Evolutionary conservation across 495 filamentous ascomycete genomes (phyloP).

Genomic region (Venustampulla echinocandica): DNA sequence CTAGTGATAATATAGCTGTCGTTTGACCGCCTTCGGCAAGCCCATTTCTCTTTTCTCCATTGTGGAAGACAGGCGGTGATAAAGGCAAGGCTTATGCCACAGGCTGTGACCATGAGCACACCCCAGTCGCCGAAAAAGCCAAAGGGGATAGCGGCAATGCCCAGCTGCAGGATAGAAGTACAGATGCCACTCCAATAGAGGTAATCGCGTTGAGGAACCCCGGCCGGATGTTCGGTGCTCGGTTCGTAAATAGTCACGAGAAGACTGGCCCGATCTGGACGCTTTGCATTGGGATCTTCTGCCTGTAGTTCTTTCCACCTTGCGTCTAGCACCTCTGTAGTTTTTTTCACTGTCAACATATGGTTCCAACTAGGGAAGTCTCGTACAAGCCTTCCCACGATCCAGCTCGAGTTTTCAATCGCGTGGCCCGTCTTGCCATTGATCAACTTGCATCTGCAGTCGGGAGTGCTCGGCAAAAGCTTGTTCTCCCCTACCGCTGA

Average conservation of each 20-base stretch:
- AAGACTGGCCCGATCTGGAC: not conserved
- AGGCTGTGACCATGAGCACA: constrained; percentile 33
- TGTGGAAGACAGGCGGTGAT: constrained; percentile 31
- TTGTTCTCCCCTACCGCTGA: no score
- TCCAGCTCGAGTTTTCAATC: no score
- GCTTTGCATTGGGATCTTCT: not conserved
- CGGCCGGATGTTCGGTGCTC: constrained; percentile 1
- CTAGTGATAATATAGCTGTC: constrained; percentile 31
- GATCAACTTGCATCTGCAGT: no score
- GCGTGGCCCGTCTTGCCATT: no score
- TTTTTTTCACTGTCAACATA: no score
- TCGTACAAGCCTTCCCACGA: no score
- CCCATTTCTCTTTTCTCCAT: constrained; percentile 43
- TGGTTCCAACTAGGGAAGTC: no score
- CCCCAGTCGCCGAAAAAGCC: constrained; percentile 34
- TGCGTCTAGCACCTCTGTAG: not conserved
- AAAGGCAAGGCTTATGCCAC: constrained; percentile 32
- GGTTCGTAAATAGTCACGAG: not conserved
- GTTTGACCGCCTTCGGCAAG: constrained; percentile 25
- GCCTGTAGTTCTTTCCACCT: not conserved
- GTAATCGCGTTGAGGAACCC: constrained; percentile 19
- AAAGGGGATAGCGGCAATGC: constrained; percentile 35
- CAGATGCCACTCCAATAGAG: constrained; percentile 33
- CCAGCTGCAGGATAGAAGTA: constrained; percentile 34
- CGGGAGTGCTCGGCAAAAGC: no score